Evolutionary conservation across 495 filamentous ascomycete species (phyloP).

Genomic region (Hypoxylon fuscum): DNA sequence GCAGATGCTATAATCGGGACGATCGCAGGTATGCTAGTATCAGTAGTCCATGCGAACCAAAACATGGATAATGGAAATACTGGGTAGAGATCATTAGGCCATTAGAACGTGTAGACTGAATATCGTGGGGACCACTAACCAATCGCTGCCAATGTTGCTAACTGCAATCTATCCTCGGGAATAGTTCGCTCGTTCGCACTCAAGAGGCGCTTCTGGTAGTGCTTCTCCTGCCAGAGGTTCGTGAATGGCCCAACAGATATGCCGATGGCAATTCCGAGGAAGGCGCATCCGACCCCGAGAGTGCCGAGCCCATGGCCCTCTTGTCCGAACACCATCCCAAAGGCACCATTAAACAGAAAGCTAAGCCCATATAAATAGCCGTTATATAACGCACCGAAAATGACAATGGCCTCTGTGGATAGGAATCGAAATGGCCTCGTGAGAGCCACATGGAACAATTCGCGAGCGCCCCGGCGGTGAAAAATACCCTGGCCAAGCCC

Average conservation of each 20-base stretch:
- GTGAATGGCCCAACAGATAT: background rate
- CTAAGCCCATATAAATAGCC: background rate
- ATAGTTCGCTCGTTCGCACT: background rate
- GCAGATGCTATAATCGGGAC: background rate
- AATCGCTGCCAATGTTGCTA: background rate
- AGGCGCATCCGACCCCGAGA: background rate
- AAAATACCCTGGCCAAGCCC: background rate
- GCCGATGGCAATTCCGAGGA: background rate
- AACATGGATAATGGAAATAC: constrained; percentile 1
- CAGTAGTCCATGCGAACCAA: background rate
- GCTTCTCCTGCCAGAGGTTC: constrained; percentile 1
- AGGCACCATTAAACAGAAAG: background rate
- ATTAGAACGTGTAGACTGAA: too few relatives aligned
- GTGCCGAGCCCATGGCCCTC: background rate
- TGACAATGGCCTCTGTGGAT: background rate
- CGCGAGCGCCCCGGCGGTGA: background rate
- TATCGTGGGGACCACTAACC: background rate
- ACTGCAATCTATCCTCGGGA: background rate
- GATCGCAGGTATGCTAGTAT: background rate
- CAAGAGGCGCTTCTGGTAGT: background rate
- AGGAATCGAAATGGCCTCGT: background rate
- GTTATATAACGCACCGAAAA: background rate
- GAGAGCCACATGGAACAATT: background rate
- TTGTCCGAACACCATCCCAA: background rate
- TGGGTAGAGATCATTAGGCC: background rate